Conservation (phyloP, 1,284 basidiomycete species). For the Leccinum subspadiceum region DNA sequence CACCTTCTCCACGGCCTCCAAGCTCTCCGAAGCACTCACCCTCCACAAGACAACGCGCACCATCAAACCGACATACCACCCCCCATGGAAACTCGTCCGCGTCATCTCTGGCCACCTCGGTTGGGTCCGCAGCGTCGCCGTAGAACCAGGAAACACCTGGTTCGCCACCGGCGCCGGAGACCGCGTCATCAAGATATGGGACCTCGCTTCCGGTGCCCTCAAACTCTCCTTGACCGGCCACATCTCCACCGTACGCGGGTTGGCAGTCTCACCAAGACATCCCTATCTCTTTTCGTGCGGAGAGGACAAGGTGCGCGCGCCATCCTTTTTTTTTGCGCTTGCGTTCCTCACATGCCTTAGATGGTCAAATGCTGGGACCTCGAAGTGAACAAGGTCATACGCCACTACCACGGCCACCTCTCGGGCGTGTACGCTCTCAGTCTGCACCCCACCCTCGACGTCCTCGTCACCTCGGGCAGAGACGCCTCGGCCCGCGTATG, state of each 20-base stretch:
- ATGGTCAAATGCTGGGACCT: conserved; percentile 99
- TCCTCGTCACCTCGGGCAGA: conserved; percentile 92
- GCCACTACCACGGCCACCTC: conserved; percentile 97
- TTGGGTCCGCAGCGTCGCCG: conserved; percentile 96
- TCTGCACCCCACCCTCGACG: conserved; percentile 93
- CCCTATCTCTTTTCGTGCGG: conserved; percentile 97
- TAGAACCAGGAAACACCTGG: conserved; percentile 98
- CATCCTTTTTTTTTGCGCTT: neutral
- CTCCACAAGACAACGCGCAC: conserved; percentile 89
- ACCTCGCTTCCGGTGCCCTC: conserved; percentile 92
- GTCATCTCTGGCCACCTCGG: conserved; percentile 98
- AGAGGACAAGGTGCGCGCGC: conserved; percentile 85
- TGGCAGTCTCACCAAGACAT: conserved; percentile 90
- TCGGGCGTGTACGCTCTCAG: conserved; percentile 92
- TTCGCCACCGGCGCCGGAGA: conserved; percentile 98
- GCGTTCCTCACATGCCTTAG: conserved; percentile 25
- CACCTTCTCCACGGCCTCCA: conserved; percentile 60
- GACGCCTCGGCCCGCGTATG: conserved; percentile 96
- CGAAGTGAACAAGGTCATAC: conserved; percentile 97
- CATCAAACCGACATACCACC: conserved; percentile 92
- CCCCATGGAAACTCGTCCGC: conserved; percentile 93
- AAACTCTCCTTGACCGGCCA: conserved; percentile 96
- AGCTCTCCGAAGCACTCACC: conserved; percentile 82
- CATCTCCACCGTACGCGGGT: conserved; percentile 93
- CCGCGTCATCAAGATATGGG: conserved; percentile 99